Evolutionary conservation across 495 filamentous ascomycete genomes (phyloP).

Genomic region (Podospora bellae-mahoneyi): DNA sequence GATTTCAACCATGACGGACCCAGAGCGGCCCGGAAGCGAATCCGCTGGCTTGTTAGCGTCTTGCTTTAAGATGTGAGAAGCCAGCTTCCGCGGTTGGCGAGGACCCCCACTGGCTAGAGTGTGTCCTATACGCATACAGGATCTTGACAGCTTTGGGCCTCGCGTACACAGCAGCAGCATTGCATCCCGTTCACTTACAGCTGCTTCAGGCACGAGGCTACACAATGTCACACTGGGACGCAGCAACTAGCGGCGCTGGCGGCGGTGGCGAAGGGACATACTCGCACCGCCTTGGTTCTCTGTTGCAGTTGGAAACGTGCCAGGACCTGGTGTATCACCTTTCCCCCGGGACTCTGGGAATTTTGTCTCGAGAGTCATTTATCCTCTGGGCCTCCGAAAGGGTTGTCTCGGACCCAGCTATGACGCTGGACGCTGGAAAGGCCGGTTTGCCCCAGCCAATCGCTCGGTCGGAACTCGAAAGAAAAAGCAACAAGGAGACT

Average conservation of each 20-base stretch:
- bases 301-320: neutral
- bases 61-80: neutral
- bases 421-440: neutral
- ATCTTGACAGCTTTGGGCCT: neutral
- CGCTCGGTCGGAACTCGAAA: neutral
- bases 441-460: neutral
- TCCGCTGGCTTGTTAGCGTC: neutral
- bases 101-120: neutral
- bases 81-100: conserved; percentile 1
- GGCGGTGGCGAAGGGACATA: neutral
- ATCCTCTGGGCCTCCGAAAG: neutral
- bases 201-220: neutral
- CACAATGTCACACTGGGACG: neutral
- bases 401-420: neutral
- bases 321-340: neutral
- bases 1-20: neutral
- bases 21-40: too few relatives aligned
- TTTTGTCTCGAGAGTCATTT: neutral
- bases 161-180: neutral
- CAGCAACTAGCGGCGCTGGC: neutral
- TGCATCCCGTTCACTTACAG: neutral
- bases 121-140: neutral
- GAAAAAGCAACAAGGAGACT: neutral
- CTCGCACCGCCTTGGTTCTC: neutral
- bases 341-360: neutral